Evolutionary conservation across 495 filamentous ascomycete genomes (phyloP), one percentile per base, ranked within the genome.

Genomic region (Aspergillus avenaceus): DNA sequence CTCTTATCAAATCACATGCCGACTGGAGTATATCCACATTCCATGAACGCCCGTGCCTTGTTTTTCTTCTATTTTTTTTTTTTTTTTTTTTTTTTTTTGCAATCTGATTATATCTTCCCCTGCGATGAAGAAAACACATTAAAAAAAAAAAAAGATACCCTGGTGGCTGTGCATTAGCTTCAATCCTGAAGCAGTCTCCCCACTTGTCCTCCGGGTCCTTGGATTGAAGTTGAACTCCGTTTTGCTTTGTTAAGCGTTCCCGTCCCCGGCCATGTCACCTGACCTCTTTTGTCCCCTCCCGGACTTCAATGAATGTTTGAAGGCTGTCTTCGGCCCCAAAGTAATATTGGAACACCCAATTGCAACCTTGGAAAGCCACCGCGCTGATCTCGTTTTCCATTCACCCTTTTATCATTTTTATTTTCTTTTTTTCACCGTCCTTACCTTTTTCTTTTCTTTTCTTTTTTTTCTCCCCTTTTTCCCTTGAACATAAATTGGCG

Each of bases 191-290:
- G 34, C 11, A 38, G 3, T 3, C 16, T 16, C 34, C 34, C 34
- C n/a, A 29, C 41, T 28, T 28, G 29, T 50, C 48, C 28, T 22
- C 41, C 41, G 24, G 37, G 37, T 41, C 38, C 47, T 31, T 14
- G 8, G 21, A 8, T 43, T 27, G 29, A n/a, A n/a, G n/a, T n/a
- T n/a, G n/a, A n/a, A 31, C 29, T 32, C 29, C 29, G 26, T n/a
- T n/a, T n/a, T 46, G 44, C 21, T 36, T 43, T 45, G 44, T 41
- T 32, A 26, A 50, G 41, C 52, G 47, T 34, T n/a, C 11, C 32
- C 32, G 5, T 36, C 32, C 32, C 29, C 32, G 22, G 27, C 48
- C 36, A 25, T 45, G 59, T 67, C 64, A 67, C 59, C 46, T 67
- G 64, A 67, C 55, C 46, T 16, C 8, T 8, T 8, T 41, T 18